These are phyloP conservation scores for Globisporangium spinosum DNA, from an alignment of 352 stramenopile genomes.

Conservation along the genomic window DNA sequence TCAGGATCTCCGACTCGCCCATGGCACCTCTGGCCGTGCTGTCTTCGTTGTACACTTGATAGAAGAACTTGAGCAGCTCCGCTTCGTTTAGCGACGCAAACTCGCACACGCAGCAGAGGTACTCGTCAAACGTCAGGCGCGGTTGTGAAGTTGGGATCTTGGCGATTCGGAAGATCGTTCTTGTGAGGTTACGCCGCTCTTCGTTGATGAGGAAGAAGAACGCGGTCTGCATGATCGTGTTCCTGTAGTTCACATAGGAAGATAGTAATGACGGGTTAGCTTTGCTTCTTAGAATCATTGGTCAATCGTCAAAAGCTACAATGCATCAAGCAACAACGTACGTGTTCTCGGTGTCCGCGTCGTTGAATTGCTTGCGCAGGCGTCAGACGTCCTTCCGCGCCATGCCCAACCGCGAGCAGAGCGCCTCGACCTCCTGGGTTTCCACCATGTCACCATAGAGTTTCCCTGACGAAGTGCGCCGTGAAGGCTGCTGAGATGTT, in stretches of 20 bases:
- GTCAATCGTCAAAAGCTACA: neutral
- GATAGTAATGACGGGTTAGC: too few species aligned
- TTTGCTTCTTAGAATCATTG: too few species aligned
- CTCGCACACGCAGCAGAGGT: conserved; percentile 38
- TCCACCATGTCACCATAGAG: conserved; percentile 28
- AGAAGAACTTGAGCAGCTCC: conserved; percentile 60
- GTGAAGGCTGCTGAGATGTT: neutral
- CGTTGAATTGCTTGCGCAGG: conserved; percentile 35
- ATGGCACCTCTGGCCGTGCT: conserved; percentile 17
- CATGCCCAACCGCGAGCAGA: conserved; percentile 39
- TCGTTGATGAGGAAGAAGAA: conserved; percentile 67
- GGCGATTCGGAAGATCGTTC: conserved; percentile 36
- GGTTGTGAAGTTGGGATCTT: conserved; percentile 20
- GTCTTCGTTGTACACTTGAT: conserved; percentile 42
- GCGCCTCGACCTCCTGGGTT: conserved; percentile 22
- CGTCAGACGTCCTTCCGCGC: conserved; percentile 25
- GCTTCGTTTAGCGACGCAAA: conserved; percentile 46
- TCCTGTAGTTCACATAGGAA: neutral
- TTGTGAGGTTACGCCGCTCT: conserved; percentile 37
- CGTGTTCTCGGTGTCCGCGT: conserved; percentile 35
- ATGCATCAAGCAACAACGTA: conserved; percentile 16
- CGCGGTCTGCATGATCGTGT: conserved; percentile 32
- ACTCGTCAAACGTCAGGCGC: conserved; percentile 55
- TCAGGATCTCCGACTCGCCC: conserved; percentile 33
- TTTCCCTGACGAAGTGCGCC: conserved; percentile 6